Evolutionary conservation across 176 grass and related monocot species (phyloP).

Genomic region (Bolboschoenus planiculmis): DNA sequence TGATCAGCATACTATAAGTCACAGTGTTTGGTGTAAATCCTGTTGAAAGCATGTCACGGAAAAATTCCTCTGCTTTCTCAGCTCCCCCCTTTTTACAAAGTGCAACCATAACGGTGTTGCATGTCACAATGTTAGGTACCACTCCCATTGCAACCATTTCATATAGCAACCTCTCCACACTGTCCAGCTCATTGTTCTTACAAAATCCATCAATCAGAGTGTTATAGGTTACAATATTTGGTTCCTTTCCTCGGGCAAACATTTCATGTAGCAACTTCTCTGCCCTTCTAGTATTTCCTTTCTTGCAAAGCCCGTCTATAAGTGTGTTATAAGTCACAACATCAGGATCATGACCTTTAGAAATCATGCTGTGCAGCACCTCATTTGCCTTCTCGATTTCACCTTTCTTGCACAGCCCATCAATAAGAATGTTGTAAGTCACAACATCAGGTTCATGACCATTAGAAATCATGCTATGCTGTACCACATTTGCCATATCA

Average conservation of each 20-base stretch:
- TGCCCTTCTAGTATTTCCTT: background rate
- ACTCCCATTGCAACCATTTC: background rate
- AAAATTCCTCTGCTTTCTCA: background rate
- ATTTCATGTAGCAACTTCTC: background rate
- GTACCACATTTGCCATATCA: background rate
- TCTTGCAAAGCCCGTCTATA: constrained; percentile 1
- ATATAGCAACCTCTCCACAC: background rate
- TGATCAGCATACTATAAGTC: background rate
- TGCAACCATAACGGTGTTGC: background rate
- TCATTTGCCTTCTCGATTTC: background rate
- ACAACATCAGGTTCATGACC: background rate
- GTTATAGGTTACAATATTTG: background rate
- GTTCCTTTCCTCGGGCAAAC: background rate
- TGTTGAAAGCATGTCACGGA: background rate
- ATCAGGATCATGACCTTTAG: background rate
- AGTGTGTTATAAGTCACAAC: background rate
- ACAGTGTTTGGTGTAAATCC: background rate
- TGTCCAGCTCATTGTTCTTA: background rate
- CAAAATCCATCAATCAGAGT: background rate
- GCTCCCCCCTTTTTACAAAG: background rate
- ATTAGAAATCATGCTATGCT: background rate
- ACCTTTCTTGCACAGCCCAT: constrained; percentile 2
- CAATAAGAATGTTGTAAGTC: constrained; percentile 1
- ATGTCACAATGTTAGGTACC: background rate
- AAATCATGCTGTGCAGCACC: background rate